Conservation (phyloP, 2,329 filamentous ascomycete species). For the Neopestalotiopsis rosae region DNA sequence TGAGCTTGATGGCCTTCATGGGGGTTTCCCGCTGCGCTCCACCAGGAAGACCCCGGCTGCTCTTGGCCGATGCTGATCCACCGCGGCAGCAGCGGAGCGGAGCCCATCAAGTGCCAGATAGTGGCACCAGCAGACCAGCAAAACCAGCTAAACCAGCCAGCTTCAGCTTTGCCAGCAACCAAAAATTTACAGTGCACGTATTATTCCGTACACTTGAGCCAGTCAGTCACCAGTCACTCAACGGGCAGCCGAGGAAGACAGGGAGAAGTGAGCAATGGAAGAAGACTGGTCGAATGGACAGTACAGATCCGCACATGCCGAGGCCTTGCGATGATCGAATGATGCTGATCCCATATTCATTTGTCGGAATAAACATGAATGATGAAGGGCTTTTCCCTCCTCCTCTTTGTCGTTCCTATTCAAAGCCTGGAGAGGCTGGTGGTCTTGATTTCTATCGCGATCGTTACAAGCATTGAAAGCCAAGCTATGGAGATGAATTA, state of each 20-base stretch:
- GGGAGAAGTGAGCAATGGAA: neutral
- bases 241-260: neutral
- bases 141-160: neutral
- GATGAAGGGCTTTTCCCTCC: neutral
- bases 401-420: too few species aligned
- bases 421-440: too few species aligned
- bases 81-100: neutral
- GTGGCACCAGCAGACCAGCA: neutral
- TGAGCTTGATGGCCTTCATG: neutral
- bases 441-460: too few species aligned
- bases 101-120: neutral
- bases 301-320: neutral
- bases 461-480: too few species aligned
- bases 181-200: too few species aligned
- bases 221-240: neutral
- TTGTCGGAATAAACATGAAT: neutral
- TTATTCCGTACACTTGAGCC: too few species aligned
- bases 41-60: neutral
- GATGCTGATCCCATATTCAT: neutral
- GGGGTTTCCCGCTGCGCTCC: neutral
- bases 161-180: neutral
- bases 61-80: slow-evolving; percentile 1
- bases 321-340: neutral
- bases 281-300: neutral
- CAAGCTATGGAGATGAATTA: too few species aligned